Evolutionary conservation across 108 stramenopile species (phyloP).

Genomic region (Thalassiosira profunda): DNA sequence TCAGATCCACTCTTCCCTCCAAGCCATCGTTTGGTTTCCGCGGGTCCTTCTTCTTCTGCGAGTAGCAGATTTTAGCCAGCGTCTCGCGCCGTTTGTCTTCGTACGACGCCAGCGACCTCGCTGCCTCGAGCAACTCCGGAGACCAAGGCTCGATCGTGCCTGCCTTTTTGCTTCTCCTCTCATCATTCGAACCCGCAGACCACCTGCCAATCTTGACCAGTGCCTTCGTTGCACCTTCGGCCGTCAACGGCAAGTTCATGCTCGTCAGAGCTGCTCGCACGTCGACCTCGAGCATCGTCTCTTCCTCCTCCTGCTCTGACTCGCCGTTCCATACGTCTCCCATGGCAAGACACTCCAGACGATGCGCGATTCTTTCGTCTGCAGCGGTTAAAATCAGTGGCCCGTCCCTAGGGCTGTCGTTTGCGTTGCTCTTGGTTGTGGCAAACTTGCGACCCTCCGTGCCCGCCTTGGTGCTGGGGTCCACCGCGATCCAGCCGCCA

Average conservation of each 20-base stretch:
- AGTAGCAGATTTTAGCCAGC: too few species aligned
- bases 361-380: conserved; percentile 76
- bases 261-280: conserved; percentile 66
- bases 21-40: neutral
- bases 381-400: conserved; percentile 55
- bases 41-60: neutral
- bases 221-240: conserved; percentile 73
- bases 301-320: conserved; percentile 11
- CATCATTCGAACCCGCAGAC: conserved; percentile 43
- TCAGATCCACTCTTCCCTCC: conserved; percentile 67
- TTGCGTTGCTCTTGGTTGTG: neutral
- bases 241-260: conserved; percentile 63
- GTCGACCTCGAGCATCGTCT: conserved; percentile 64
- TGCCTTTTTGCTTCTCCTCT: conserved; percentile 20
- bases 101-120: conserved; percentile 48
- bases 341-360: conserved; percentile 88
- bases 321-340: conserved; percentile 44
- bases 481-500: conserved; percentile 87
- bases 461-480: conserved; percentile 64
- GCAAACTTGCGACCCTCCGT: conserved; percentile 77
- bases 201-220: conserved; percentile 79
- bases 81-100: conserved; percentile 32
- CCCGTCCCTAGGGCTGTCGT: neutral
- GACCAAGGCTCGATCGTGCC: conserved; percentile 64
- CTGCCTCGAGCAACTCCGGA: conserved; percentile 58